phyloP scores from a whole-genome alignment of 148 eudicot species.

The Cornus kousa region DNA sequence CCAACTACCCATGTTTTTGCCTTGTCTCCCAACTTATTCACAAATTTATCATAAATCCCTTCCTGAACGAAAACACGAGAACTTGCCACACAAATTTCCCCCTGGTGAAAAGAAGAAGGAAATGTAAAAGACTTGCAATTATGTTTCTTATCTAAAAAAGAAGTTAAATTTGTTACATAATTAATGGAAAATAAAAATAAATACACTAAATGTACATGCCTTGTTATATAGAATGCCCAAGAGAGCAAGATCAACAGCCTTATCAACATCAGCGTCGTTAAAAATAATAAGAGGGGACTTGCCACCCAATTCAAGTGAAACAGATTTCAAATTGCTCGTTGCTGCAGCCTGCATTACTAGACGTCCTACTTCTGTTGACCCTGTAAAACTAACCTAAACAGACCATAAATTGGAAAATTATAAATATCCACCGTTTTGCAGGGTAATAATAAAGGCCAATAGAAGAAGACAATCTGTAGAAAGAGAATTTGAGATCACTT shows the following conservation, averaged over 20 bases:
- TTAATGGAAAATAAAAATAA: too few species aligned
- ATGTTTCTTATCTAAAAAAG: neutral
- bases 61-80: slow-evolving; percentile 82
- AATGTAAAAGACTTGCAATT: neutral
- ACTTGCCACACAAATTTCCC: slow-evolving; percentile 77
- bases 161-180: neutral
- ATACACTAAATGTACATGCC: slow-evolving; percentile 18
- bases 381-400: slow-evolving; percentile 77
- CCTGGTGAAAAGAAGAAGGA: slow-evolving; percentile 29
- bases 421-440: neutral
- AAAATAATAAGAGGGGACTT: slow-evolving; percentile 77
- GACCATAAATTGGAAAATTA: neutral
- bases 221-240: slow-evolving; percentile 56
- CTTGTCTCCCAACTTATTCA: slow-evolving; percentile 49
- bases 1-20: slow-evolving; percentile 74
- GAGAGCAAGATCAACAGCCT: slow-evolving; percentile 53
- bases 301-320: slow-evolving; percentile 86
- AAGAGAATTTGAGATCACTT: slow-evolving; percentile 31
- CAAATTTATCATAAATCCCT: slow-evolving; percentile 70
- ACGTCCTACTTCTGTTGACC: slow-evolving; percentile 78
- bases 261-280: slow-evolving; percentile 77
- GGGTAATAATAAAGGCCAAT: neutral
- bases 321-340: slow-evolving; percentile 71
- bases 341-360: slow-evolving; percentile 81
- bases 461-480: neutral